These are phyloP conservation scores for Gastrodia elata DNA, from an alignment of 106 monocot species.

Conservation along the genomic window DNA sequence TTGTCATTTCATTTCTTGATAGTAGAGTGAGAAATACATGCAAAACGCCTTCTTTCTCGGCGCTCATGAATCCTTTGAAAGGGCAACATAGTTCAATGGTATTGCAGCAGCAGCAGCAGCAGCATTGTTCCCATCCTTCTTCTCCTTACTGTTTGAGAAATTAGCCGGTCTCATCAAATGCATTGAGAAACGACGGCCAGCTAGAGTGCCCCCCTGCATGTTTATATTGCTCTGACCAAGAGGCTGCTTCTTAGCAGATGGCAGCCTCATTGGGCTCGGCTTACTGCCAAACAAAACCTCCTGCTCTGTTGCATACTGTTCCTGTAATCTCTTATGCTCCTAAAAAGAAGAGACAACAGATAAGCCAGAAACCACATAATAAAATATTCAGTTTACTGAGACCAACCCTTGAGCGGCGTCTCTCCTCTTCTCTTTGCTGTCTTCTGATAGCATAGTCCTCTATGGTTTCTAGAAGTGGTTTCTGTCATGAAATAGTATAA, in stretches of 20 bases:
- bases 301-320: constrained; percentile 64
- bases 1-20: neutral
- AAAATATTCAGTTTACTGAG: too few species aligned
- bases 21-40: neutral
- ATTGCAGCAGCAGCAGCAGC: constrained; percentile 4
- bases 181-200: constrained; percentile 40
- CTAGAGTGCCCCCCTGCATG: constrained; percentile 43
- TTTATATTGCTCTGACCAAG: constrained; percentile 67
- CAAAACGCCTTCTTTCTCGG: neutral
- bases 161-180: constrained; percentile 24
- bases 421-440: constrained; percentile 76
- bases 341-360: constrained; percentile 14
- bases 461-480: constrained; percentile 34
- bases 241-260: constrained; percentile 64
- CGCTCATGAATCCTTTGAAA: constrained; percentile 48
- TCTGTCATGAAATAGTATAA: constrained; percentile 17
- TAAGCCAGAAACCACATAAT: too few species aligned
- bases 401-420: constrained; percentile 56
- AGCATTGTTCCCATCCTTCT: constrained; percentile 24
- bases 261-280: constrained; percentile 63
- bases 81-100: constrained; percentile 75
- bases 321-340: constrained; percentile 85
- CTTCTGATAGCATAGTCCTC: constrained; percentile 48
- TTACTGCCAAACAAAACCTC: constrained; percentile 60
- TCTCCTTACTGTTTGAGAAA: constrained; percentile 40